phyloP scores from a whole-genome alignment of 1,284 basidiomycete species.

The Termitomyces sp. region DNA sequence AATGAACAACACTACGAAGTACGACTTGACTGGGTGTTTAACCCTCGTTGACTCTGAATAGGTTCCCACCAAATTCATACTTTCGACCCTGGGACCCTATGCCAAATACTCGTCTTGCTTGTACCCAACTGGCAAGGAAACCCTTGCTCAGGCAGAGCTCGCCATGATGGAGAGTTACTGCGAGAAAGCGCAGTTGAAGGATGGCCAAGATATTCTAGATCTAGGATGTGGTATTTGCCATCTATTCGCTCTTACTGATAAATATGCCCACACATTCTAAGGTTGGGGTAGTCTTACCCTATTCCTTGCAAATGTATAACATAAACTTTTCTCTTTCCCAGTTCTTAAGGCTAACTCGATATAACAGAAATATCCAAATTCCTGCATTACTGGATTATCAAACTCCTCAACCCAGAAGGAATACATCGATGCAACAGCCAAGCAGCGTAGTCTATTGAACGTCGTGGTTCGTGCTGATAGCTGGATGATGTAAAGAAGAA shows the following conservation, averaged over 20 bases:
- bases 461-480: background rate
- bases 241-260: background rate
- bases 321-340: background rate
- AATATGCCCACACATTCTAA: background rate
- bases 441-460: constrained; percentile 19
- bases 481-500: background rate
- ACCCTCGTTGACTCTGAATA: constrained; percentile 18
- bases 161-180: constrained; percentile 72
- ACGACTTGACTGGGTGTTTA: constrained; percentile 4
- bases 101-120: constrained; percentile 73
- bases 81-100: constrained; percentile 57
- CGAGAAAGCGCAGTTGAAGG: constrained; percentile 57
- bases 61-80: constrained; percentile 66
- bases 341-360: background rate
- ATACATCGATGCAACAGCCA: constrained; percentile 57
- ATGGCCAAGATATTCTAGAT: constrained; percentile 68
- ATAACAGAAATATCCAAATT: constrained; percentile 59
- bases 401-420: constrained; percentile 72
- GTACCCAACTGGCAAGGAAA: constrained; percentile 63
- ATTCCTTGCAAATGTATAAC: background rate
- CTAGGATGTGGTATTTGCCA: constrained; percentile 58
- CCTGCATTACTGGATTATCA: constrained; percentile 61
- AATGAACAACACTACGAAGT: constrained; percentile 82
- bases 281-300: constrained; percentile 1
- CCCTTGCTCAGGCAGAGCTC: constrained; percentile 64